Evolutionary conservation across 441 rosid genomes (phyloP), one percentile per base, ranked within the genome.

Genomic region (Rhodomyrtus psidioides): DNA sequence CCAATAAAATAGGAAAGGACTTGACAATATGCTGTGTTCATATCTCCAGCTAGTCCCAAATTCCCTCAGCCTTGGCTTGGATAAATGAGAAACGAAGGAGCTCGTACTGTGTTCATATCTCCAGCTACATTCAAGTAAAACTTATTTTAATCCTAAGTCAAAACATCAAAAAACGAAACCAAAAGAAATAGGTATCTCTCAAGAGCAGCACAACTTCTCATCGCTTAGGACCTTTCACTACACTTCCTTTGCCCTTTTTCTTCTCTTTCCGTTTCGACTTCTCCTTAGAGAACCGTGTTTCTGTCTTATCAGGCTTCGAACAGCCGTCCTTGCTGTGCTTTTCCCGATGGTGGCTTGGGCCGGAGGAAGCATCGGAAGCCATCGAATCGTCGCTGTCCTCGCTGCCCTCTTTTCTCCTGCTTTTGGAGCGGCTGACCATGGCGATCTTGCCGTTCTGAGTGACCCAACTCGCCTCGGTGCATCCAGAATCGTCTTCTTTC

Each of bases 361-460:
- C 94, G 4, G 99, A 96, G 26, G 99, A 95, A 82, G 99, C 99
- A 88, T 96, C 99, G 0, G 99, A 96, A 81, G 95, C 94, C 98
- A 94, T 94, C 0, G 99, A 96, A 88, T 95, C 98, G 58, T 96
- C 99, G 70, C 96, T 95, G 55, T 92, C 95, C 82, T 90, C 91
- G 15, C 79, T 70, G 79, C 62, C 89, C 90, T 54, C 86, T 87
- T 75, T 86, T 90, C 26, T 84, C 88, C 57, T 83, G 85, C 7
- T 54, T 81, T 39, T 26, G 0, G 49, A 42, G n/a, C 3, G 49
- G 79, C 79, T 70, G 79, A 6, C 23, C 2, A n/a, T 79, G 17
- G 55, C 85, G 76, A 83, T 46, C 53, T 86, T 86, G 42, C 82
- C 21, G 1, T 44, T 79, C 53, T 54, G 81, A 42, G 26, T 83